Percentiles rank a stretch among this genome's conserved stretches.
Evolutionary conservation across 2,329 filamentous ascomycete species (phyloP).

Genomic region (Ustulina deusta): DNA sequence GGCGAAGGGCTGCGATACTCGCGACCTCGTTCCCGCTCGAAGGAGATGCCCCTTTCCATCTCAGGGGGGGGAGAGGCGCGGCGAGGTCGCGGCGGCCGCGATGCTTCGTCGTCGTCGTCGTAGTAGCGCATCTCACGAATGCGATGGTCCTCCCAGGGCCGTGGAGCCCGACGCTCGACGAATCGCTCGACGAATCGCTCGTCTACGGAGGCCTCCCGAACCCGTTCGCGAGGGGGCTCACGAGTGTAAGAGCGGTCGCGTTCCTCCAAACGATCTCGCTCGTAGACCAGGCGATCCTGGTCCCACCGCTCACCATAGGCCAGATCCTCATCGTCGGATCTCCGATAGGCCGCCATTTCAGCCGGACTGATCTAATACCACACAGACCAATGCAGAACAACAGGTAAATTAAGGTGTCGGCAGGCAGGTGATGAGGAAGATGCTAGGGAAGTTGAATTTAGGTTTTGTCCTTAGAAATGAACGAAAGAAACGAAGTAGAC

Average conservation of each 20-base stretch:
- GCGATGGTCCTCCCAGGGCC: slow-evolving; percentile 60
- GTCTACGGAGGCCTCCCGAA: slow-evolving; percentile 55
- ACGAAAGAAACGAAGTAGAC: neutral
- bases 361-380: neutral
- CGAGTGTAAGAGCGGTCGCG: slow-evolving; percentile 63
- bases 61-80: slow-evolving; percentile 58
- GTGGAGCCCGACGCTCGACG: slow-evolving; percentile 56
- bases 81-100: slow-evolving; percentile 46
- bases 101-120: slow-evolving; percentile 59
- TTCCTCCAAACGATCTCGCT: slow-evolving; percentile 66
- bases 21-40: slow-evolving; percentile 68
- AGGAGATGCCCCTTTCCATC: slow-evolving; percentile 64
- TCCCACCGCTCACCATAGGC: slow-evolving; percentile 64
- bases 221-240: slow-evolving; percentile 47
- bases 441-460: neutral
- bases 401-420: neutral
- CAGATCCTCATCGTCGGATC: slow-evolving; percentile 51
- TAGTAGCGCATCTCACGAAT: slow-evolving; percentile 65
- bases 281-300: slow-evolving; percentile 63
- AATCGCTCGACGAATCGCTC: slow-evolving; percentile 62
- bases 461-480: neutral
- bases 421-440: neutral
- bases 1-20: slow-evolving; percentile 63
- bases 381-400: neutral
- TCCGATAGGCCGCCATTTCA: slow-evolving; percentile 33